A percentile compares a stretch with the other conserved stretches of the same genome.
phyloP scores from a whole-genome alignment of 2,329 filamentous ascomycete genomes.

The Thelonectria olida region DNA sequence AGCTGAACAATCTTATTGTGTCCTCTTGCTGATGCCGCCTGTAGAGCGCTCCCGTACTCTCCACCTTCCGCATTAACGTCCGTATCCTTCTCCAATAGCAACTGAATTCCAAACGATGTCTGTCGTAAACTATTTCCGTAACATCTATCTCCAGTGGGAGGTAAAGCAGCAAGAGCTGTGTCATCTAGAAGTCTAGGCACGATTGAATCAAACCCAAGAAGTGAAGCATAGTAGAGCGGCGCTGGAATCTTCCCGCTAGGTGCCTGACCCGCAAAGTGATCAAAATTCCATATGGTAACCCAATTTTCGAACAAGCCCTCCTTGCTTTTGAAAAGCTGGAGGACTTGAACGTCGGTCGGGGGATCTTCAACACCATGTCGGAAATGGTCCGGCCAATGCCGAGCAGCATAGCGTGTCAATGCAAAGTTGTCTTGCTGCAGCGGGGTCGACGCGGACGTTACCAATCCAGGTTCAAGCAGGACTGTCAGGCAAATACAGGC shows the following conservation, averaged over 20 bases:
- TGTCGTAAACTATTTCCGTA: background rate
- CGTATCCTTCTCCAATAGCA: background rate
- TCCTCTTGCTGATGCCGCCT: too few relatives aligned
- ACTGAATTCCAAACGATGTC: background rate
- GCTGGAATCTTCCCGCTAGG: background rate
- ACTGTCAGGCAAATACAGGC: constrained; percentile 8
- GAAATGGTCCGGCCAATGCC: constrained; percentile 8
- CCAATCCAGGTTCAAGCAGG: background rate
- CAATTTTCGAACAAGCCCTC: background rate
- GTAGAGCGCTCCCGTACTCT: background rate
- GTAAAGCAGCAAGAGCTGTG: background rate
- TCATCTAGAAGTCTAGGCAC: background rate
- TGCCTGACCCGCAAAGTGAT: background rate
- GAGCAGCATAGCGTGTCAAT: background rate
- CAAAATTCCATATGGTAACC: background rate
- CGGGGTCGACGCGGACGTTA: background rate
- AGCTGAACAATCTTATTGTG: too few relatives aligned
- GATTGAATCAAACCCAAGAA: constrained; percentile 1
- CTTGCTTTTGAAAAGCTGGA: background rate
- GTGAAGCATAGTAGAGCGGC: too few relatives aligned
- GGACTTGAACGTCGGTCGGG: background rate
- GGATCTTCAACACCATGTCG: background rate
- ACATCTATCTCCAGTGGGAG: background rate
- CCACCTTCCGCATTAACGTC: background rate
- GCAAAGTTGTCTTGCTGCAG: background rate